Percentiles rank a stretch among this genome's conserved stretches.
Conservation (phyloP, 202 grass and related monocot species). For the Hordeum pubiflorum region DNA sequence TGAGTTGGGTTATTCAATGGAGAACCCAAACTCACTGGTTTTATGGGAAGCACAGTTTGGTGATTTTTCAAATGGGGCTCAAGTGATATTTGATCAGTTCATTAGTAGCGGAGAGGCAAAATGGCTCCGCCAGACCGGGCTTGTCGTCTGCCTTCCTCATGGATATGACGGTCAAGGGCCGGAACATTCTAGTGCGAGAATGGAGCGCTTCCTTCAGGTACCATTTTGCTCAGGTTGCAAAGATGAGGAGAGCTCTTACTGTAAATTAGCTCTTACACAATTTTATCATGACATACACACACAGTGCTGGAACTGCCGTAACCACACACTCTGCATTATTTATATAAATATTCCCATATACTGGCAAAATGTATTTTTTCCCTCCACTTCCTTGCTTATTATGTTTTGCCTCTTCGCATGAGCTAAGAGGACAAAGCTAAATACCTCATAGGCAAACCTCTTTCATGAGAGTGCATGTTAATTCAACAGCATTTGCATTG, state of each 20-base stretch:
- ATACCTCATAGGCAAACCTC: neutral
- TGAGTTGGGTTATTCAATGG: conserved; percentile 96
- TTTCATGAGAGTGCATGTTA: neutral
- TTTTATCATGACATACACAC: neutral
- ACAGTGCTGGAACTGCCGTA: neutral
- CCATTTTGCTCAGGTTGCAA: conserved; percentile 14
- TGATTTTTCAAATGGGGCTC: conserved; percentile 94
- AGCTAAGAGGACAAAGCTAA: neutral
- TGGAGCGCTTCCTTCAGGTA: conserved; percentile 97
- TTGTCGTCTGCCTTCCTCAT: conserved; percentile 75
- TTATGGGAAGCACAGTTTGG: conserved; percentile 98
- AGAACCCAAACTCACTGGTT: conserved; percentile 89
- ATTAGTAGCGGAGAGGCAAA: conserved; percentile 91
- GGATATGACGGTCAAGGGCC: conserved; percentile 95
- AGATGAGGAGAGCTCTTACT: neutral
- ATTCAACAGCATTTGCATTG: neutral
- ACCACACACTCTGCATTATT: neutral
- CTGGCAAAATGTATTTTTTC: neutral
- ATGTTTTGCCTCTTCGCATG: neutral
- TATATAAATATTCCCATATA: neutral
- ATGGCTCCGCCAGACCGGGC: conserved; percentile 90
- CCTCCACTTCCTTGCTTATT: neutral
- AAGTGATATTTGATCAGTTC: conserved; percentile 98
- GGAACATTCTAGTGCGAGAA: conserved; percentile 86
- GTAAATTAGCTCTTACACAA: neutral